Base-by-base conservation (phyloP, 2,329 filamentous ascomycete species). In the Rutstroemia sp. region DNA sequence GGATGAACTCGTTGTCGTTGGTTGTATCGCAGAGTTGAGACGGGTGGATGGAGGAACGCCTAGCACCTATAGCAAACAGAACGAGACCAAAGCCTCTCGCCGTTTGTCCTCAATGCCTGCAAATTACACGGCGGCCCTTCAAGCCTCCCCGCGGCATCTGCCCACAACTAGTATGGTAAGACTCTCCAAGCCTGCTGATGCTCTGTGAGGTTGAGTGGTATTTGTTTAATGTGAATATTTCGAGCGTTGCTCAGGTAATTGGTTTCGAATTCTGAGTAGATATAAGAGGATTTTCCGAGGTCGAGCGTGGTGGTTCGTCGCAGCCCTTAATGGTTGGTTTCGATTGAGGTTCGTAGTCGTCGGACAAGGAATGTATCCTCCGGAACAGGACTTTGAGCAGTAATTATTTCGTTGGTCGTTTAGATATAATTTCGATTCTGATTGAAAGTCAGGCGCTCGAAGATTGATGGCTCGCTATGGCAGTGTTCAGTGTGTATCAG, bases 381-480 rank as follows among this genome's bases (percentile, higher is more conserved):
- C 58, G 5, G 78, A 65, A 25, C 71, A 59, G 1, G 57, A 30
- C 21, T 64, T 64, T 67, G 14, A 78, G 65, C 19, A 63, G 68
- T 2, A 56, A 27, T 12, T 65, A 5, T 44, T 17, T 23, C n/a
- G 17, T 17, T 19, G 17, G 17, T 34, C 10, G 30, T 30, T 30
- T 34, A 5, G 30, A 34, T 34, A 34, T 14, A 4, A 3, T 34
- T 34, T 6, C 7, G 25, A 27, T 7, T 34, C 12, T 12, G 30
- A 34, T 12, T 34, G 30, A 3, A 12, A 9, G 30, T 4, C 10
- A 34, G 30, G 30, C 30, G 30, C 30, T 34, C 30, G 30, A 14
- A 34, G 4, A 34, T 34, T 12, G 30, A 12, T 12, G 12, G 30
- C 10, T 34, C 30, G 30, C 12, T 34, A 34, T 34, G 30, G 30